A percentile compares a stretch with the other conserved stretches of the same genome.
These are phyloP conservation scores for Phytophthora melonis DNA, from an alignment of 352 stramenopile species.

Conservation along the genomic window DNA sequence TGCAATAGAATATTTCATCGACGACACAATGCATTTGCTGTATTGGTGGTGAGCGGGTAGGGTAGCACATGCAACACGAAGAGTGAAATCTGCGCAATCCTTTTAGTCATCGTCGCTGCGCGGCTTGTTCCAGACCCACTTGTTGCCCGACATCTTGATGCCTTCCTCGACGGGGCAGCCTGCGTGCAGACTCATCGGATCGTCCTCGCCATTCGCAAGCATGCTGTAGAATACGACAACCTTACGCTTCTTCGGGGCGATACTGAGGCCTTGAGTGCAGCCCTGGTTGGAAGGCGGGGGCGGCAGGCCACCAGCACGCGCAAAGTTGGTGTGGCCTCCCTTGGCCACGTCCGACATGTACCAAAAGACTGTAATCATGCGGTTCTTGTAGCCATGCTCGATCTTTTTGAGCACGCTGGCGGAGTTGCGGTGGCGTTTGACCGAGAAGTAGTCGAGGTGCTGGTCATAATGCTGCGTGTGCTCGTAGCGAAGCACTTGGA, in stretches of 20 bases:
- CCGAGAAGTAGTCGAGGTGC: constrained; percentile 73
- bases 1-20: too few relatives aligned
- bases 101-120: constrained; percentile 19
- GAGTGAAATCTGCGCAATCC: background rate
- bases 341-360: constrained; percentile 87
- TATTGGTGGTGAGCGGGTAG: too few relatives aligned
- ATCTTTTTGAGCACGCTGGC: constrained; percentile 55
- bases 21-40: too few relatives aligned
- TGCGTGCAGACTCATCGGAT: constrained; percentile 73
- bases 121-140: constrained; percentile 90
- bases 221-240: constrained; percentile 88
- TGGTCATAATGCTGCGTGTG: constrained; percentile 81
- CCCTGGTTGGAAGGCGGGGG: constrained; percentile 60
- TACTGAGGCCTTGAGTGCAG: constrained; percentile 70
- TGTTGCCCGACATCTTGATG: constrained; percentile 84
- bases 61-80: too few relatives aligned
- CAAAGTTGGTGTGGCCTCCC: constrained; percentile 79
- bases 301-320: constrained; percentile 57
- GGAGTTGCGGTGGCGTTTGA: constrained; percentile 52
- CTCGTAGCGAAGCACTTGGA: constrained; percentile 81
- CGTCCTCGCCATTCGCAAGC: constrained; percentile 68
- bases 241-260: constrained; percentile 74
- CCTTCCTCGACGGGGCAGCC: constrained; percentile 78
- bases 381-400: constrained; percentile 81
- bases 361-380: constrained; percentile 89